phyloP scores from a whole-genome alignment of 208 protist species.

The Trypanosoma boissoni region DNA sequence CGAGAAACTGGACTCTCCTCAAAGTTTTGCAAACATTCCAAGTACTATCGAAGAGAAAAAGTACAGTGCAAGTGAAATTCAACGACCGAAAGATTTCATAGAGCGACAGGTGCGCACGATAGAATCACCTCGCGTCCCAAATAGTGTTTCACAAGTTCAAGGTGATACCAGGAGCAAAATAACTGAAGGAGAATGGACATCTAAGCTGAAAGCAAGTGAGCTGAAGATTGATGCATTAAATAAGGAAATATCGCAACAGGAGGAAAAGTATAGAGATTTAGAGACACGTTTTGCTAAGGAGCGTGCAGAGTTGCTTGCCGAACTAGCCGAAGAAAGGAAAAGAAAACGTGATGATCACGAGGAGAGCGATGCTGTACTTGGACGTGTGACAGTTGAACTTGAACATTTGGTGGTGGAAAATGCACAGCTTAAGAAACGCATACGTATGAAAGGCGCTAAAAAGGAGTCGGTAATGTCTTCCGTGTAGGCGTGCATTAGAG shows the following conservation, averaged over 20 bases:
- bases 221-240: slow-evolving; percentile 54
- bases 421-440: slow-evolving; percentile 44
- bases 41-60: neutral
- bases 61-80: slow-evolving; percentile 1
- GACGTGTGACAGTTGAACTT: slow-evolving; percentile 51
- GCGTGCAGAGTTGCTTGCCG: slow-evolving; percentile 13
- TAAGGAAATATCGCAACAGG: slow-evolving; percentile 40
- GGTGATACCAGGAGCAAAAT: neutral
- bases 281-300: slow-evolving; percentile 22
- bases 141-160: neutral
- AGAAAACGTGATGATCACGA: slow-evolving; percentile 28
- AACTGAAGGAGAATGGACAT: slow-evolving; percentile 4
- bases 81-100: slow-evolving; percentile 5
- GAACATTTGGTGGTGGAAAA: slow-evolving; percentile 70
- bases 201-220: slow-evolving; percentile 38
- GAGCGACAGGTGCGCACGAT: slow-evolving; percentile 6
- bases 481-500: no score
- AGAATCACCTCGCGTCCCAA: slow-evolving; percentile 1
- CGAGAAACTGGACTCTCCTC: slow-evolving; percentile 9
- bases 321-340: neutral
- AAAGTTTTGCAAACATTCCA: slow-evolving; percentile 5
- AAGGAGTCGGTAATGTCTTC: neutral
- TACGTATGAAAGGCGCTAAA: slow-evolving; percentile 6
- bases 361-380: slow-evolving; percentile 59
- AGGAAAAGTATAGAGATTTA: slow-evolving; percentile 22